Conservation (phyloP, 192 early-diverging fungal genomes). For the Backusella morwellensis region DNA sequence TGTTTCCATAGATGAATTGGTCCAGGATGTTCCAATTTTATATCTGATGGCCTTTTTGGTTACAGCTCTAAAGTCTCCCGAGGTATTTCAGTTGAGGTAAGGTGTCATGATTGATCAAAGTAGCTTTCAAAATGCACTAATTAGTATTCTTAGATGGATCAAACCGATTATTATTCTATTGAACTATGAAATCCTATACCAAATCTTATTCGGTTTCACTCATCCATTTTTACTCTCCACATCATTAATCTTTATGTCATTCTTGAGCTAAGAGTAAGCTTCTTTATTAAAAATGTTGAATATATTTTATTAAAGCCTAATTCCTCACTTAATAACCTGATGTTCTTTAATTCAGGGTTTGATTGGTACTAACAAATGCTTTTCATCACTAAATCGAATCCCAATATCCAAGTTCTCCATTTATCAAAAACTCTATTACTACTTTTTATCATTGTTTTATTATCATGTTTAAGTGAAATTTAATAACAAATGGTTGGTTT, state of each 20-base stretch:
- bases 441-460: conserved; percentile 5
- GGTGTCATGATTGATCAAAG: background rate
- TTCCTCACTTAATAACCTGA: too few species aligned
- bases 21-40: background rate
- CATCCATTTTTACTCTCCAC: background rate
- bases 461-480: conserved; percentile 5
- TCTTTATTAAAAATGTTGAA: background rate
- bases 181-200: background rate
- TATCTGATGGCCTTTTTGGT: background rate
- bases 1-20: background rate
- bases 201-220: background rate
- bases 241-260: background rate
- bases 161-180: conserved; percentile 3
- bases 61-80: background rate
- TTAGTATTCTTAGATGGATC: background rate
- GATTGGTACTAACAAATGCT: too few species aligned
- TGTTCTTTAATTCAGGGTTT: too few species aligned
- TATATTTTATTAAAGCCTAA: too few species aligned
- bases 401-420: background rate
- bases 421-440: background rate
- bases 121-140: background rate
- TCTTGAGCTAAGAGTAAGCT: background rate
- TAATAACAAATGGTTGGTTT: conserved; percentile 9
- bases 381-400: background rate
- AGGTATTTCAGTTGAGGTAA: background rate